These are phyloP conservation scores for Daldinia caldariorum DNA, from an alignment of 495 filamentous ascomycete species.

Conservation along the genomic window DNA sequence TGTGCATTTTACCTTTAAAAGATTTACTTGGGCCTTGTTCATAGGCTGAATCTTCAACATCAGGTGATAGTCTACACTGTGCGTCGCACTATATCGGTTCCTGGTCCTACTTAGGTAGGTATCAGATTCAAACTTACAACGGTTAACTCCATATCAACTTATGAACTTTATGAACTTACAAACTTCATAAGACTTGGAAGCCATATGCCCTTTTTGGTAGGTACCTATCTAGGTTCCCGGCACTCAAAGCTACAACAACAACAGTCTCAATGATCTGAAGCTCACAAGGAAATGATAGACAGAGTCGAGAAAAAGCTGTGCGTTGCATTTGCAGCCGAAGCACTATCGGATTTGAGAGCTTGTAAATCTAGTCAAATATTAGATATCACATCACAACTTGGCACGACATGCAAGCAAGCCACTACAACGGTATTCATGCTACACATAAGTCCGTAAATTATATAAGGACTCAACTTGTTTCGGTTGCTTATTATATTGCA, in stretches of 20 bases:
- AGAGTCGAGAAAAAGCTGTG: neutral
- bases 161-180: no score
- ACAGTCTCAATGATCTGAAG: neutral
- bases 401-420: slow-evolving; percentile 1
- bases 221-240: neutral
- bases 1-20: slow-evolving; percentile 3
- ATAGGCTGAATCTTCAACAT: slow-evolving; percentile 25
- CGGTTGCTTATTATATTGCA: neutral
- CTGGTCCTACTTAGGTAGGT: neutral
- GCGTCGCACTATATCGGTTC: slow-evolving; percentile 15
- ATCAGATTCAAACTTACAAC: neutral
- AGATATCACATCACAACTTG: slow-evolving; percentile 6
- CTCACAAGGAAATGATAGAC: slow-evolving; percentile 2
- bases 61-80: slow-evolving; percentile 5
- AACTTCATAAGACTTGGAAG: neutral
- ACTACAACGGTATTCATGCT: slow-evolving; percentile 6
- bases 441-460: neutral
- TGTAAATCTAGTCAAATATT: slow-evolving; percentile 7
- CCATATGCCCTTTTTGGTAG: neutral
- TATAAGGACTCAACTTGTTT: neutral
- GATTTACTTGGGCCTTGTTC: slow-evolving; percentile 17
- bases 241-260: neutral
- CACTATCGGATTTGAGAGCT: neutral
- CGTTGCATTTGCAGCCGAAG: neutral
- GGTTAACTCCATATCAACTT: slow-evolving; percentile 1